A percentile compares a stretch with the other conserved stretches of the same genome.
These are phyloP conservation scores for Calocybe gangraenosa DNA, from an alignment of 768 basidiomycete species.

Conservation along the genomic window DNA sequence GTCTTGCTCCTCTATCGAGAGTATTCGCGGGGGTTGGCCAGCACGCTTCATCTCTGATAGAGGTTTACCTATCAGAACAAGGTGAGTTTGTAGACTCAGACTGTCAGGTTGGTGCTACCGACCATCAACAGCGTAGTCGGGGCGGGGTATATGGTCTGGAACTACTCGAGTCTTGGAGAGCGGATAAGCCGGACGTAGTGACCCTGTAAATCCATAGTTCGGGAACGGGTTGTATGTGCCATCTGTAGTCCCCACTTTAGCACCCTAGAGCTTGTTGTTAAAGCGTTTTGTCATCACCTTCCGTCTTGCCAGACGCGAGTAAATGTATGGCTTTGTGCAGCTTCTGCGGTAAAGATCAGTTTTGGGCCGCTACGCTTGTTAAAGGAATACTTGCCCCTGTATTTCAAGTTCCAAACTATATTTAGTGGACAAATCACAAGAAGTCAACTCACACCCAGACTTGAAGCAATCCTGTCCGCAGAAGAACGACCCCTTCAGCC, in stretches of 20 bases:
- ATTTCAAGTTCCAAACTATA: slow-evolving; percentile 1
- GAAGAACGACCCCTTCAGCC: slow-evolving; percentile 83
- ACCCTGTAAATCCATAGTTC: slow-evolving; percentile 73
- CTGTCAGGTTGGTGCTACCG: slow-evolving; percentile 19
- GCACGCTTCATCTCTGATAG: slow-evolving; percentile 51
- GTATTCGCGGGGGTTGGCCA: slow-evolving; percentile 61
- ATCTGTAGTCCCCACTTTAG: slow-evolving; percentile 39
- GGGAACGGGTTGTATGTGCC: slow-evolving; percentile 80
- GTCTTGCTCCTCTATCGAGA: slow-evolving; percentile 73
- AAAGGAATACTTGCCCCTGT: slow-evolving; percentile 23
- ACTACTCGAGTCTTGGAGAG: slow-evolving; percentile 72
- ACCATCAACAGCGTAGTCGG: slow-evolving; percentile 77
- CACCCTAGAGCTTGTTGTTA: neutral
- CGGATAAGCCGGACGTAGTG: slow-evolving; percentile 83
- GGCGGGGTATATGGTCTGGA: slow-evolving; percentile 79
- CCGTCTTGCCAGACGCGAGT: slow-evolving; percentile 32
- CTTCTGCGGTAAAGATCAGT: slow-evolving; percentile 48
- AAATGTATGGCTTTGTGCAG: slow-evolving; percentile 76
- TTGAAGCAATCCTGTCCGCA: slow-evolving; percentile 98
- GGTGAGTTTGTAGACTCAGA: slow-evolving; percentile 8
- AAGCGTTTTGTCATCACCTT: slow-evolving; percentile 17
- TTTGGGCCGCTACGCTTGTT: neutral
- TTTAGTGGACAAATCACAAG: slow-evolving; percentile 1
- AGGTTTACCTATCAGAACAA: slow-evolving; percentile 45
- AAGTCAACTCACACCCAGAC: slow-evolving; percentile 67